A percentile compares a stretch with the other conserved stretches of the same genome.
Conservation (phyloP, 768 basidiomycete species). For the Boletus patriciae region DNA sequence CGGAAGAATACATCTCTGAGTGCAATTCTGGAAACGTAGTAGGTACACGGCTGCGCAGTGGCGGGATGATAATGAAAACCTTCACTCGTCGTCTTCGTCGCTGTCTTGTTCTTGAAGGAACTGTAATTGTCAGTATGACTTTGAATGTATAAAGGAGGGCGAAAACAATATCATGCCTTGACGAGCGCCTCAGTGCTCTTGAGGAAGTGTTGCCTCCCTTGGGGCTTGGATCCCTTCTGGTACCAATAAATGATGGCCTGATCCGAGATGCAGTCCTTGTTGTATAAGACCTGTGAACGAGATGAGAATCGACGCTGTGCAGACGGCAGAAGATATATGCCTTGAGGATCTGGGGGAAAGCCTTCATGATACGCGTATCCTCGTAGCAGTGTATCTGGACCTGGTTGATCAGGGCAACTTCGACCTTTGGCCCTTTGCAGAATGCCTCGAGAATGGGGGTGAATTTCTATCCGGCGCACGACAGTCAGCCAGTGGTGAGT, state of each 20-base stretch:
- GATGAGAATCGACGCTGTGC: constrained; percentile 7
- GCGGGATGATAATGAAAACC: background rate
- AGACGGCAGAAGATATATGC: constrained; percentile 34
- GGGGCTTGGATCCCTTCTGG: constrained; percentile 94
- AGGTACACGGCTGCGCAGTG: constrained; percentile 17
- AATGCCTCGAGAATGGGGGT: constrained; percentile 88
- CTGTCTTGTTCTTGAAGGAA: constrained; percentile 86
- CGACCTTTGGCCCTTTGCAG: constrained; percentile 81
- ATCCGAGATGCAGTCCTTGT: constrained; percentile 92
- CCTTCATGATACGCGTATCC: constrained; percentile 91
- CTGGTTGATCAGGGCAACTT: constrained; percentile 92
- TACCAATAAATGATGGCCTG: constrained; percentile 98
- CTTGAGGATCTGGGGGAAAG: constrained; percentile 95
- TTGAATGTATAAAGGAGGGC: constrained; percentile 2
- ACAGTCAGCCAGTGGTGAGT: background rate
- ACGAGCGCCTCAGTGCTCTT: constrained; percentile 86
- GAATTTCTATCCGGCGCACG: constrained; percentile 59
- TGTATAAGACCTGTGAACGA: constrained; percentile 78
- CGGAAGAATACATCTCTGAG: constrained; percentile 10
- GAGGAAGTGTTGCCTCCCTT: constrained; percentile 94
- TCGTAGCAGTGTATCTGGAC: constrained; percentile 97
- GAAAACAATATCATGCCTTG: constrained; percentile 53
- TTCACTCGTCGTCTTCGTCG: constrained; percentile 54
- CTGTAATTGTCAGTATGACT: constrained; percentile 52
- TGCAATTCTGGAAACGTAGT: constrained; percentile 17